These are phyloP conservation scores for Groenewaldozyma salmanticensis DNA, from an alignment of 805 yeast species.

Conservation along the genomic window DNA sequence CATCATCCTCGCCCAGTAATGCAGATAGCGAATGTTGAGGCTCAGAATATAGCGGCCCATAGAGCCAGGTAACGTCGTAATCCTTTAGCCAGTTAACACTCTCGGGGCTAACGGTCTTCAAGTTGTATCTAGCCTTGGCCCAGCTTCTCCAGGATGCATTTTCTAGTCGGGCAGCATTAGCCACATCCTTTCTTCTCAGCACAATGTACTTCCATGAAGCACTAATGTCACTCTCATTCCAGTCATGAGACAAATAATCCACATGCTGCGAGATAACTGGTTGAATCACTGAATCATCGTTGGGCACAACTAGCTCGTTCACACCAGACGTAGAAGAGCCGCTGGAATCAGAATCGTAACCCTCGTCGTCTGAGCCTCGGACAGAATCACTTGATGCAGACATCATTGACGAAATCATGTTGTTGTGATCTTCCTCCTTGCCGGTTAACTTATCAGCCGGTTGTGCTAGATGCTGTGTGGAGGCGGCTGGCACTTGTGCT, in stretches of 20 bases:
- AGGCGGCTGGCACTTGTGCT: background rate
- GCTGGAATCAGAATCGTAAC: constrained; percentile 3
- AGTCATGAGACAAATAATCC: constrained; percentile 87
- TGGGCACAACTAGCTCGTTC: constrained; percentile 15
- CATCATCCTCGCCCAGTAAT: background rate
- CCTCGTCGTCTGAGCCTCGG: constrained; percentile 8
- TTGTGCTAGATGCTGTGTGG: background rate
- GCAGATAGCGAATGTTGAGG: constrained; percentile 13
- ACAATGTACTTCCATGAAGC: constrained; percentile 94
- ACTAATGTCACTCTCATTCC: constrained; percentile 91
- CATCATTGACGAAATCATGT: background rate
- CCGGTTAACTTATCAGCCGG: background rate
- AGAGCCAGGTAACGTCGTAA: constrained; percentile 94
- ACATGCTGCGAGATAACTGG: constrained; percentile 84
- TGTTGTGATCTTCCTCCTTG: background rate
- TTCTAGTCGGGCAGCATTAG: constrained; percentile 69
- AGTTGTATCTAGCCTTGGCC: constrained; percentile 65
- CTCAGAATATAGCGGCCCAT: constrained; percentile 72
- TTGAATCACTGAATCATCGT: constrained; percentile 70
- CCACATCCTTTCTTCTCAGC: constrained; percentile 70
- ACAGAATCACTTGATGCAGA: background rate
- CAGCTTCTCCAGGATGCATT: constrained; percentile 93
- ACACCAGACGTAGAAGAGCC: constrained; percentile 17
- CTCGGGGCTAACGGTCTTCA: constrained; percentile 79
- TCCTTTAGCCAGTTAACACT: constrained; percentile 94